Conservation (phyloP, 345 rosid species). For the Gossypium stocksii region DNA sequence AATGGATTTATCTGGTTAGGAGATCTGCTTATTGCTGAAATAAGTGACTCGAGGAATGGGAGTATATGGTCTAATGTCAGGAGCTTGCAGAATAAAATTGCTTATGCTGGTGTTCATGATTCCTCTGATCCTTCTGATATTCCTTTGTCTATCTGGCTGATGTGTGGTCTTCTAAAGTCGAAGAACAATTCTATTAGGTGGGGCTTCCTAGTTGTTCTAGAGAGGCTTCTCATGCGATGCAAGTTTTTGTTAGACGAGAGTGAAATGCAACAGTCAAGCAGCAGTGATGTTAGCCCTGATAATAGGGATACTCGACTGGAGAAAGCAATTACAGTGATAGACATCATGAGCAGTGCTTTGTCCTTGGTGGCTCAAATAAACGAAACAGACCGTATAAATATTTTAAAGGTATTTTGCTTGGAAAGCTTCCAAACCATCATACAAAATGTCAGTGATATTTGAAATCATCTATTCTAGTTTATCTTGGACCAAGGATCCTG, state of each 20-base stretch:
- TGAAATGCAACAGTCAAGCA: conserved; percentile 54
- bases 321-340: conserved; percentile 92
- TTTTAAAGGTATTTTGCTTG: conserved; percentile 71
- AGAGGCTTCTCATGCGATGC: conserved; percentile 95
- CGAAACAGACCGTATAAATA: conserved; percentile 88
- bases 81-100: conserved; percentile 60
- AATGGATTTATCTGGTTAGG: conserved; percentile 96
- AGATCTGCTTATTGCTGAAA: conserved; percentile 89
- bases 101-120: conserved; percentile 66
- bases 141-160: conserved; percentile 74
- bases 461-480: background rate
- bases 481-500: background rate
- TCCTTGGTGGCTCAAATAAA: conserved; percentile 77
- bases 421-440: background rate
- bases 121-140: conserved; percentile 59
- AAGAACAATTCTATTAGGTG: conserved; percentile 63
- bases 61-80: conserved; percentile 68
- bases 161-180: conserved; percentile 95
- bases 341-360: conserved; percentile 90
- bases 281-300: conserved; percentile 37
- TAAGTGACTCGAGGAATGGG: conserved; percentile 58
- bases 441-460: background rate
- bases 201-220: conserved; percentile 85
- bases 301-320: conserved; percentile 58
- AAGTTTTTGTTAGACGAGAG: conserved; percentile 87